These are phyloP conservation scores for Pestalotiopsis fici DNA, from an alignment of 2,329 filamentous ascomycete species.

Conservation along the genomic window DNA sequence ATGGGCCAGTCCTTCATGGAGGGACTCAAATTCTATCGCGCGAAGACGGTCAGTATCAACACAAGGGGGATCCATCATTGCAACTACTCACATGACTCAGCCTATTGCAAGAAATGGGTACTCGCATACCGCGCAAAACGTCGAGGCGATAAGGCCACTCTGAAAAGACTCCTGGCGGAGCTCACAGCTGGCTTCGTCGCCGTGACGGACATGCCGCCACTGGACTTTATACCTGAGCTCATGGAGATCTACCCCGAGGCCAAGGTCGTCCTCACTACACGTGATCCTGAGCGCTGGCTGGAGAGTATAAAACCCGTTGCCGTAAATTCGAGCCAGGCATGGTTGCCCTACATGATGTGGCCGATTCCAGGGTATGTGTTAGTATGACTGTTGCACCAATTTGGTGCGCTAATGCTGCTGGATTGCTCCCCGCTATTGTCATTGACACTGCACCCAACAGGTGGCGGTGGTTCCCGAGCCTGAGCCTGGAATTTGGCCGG, in stretches of 20 bases:
- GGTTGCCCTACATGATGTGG: neutral
- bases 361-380: constrained; percentile 9
- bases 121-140: constrained; percentile 4
- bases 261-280: constrained; percentile 36
- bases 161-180: constrained; percentile 18
- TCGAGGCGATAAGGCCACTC: neutral
- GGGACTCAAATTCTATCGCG: constrained; percentile 11
- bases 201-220: constrained; percentile 37
- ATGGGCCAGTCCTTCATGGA: constrained; percentile 11
- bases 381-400: no score
- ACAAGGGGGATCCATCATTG: neutral
- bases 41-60: constrained; percentile 6
- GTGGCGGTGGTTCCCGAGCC: constrained; percentile 7
- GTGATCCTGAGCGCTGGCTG: constrained; percentile 28
- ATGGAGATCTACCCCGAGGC: constrained; percentile 31
- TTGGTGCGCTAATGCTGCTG: no score
- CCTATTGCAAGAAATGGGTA: constrained; percentile 9
- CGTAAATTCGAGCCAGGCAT: neutral
- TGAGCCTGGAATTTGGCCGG: neutral
- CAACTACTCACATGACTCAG: neutral
- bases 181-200: constrained; percentile 36
- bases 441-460: no score
- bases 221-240: constrained; percentile 37
- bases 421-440: no score
- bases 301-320: constrained; percentile 15